A percentile compares a stretch with the other conserved stretches of the same genome.
phyloP scores from a whole-genome alignment of 1,284 basidiomycete species.

The Ceratobasidium sp. region DNA sequence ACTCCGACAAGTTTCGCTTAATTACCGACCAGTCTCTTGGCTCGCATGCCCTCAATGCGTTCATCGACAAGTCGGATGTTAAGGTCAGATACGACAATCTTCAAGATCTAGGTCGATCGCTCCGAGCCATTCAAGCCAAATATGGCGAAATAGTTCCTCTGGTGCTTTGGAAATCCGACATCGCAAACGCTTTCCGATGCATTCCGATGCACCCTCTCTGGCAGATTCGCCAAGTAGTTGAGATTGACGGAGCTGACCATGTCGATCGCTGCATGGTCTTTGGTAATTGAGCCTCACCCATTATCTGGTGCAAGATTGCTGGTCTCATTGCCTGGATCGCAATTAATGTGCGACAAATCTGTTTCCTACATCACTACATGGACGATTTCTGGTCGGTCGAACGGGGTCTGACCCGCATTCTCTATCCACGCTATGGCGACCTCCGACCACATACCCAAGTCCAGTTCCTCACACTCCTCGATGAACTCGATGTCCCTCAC shows the following conservation, averaged over 20 bases:
- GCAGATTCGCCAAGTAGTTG: constrained; percentile 35
- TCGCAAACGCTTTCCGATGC: constrained; percentile 37
- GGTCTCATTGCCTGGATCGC: constrained; percentile 38
- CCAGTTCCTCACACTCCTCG: constrained; percentile 26
- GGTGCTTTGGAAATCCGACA: constrained; percentile 36
- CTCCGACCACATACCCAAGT: constrained; percentile 32
- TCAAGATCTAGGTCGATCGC: constrained; percentile 45
- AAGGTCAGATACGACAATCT: no score
- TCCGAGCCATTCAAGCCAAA: constrained; percentile 41
- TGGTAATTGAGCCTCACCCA: constrained; percentile 37
- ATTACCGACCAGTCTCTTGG: constrained; percentile 53
- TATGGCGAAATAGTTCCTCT: constrained; percentile 42
- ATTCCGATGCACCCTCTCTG: constrained; percentile 37
- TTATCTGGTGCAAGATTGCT: constrained; percentile 37
- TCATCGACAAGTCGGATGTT: no score
- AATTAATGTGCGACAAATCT: constrained; percentile 15
- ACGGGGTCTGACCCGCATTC: constrained; percentile 6
- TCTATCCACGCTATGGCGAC: constrained; percentile 31
- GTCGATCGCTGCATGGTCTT: constrained; percentile 38
- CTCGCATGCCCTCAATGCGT: constrained; percentile 50
- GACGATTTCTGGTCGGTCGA: constrained; percentile 35
- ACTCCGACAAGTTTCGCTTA: constrained; percentile 50
- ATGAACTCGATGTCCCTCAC: constrained; percentile 37
- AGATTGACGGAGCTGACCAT: constrained; percentile 26
- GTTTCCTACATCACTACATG: constrained; percentile 33